These are phyloP conservation scores for Hura crepitans DNA, from an alignment of 441 rosid species.

Conservation along the genomic window DNA sequence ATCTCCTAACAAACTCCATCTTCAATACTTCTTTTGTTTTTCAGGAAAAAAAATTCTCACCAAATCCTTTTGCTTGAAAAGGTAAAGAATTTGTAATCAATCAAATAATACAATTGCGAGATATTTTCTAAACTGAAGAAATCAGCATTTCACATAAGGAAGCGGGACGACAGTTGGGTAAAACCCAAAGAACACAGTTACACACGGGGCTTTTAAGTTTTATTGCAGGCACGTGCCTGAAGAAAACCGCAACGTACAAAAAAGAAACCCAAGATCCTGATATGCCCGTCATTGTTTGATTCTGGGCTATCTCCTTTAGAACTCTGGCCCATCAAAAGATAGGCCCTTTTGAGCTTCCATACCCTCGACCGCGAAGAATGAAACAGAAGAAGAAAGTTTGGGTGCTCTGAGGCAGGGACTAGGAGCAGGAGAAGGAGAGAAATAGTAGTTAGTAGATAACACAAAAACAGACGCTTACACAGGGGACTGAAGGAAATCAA, in stretches of 20 bases:
- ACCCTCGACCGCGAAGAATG: no score
- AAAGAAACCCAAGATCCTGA: background rate
- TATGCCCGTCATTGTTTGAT: background rate
- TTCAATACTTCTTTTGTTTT: background rate
- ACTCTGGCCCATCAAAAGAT: background rate
- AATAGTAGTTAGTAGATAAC: no score
- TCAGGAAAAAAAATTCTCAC: background rate
- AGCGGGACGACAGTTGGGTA: background rate
- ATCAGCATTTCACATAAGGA: background rate
- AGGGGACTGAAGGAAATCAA: no score
- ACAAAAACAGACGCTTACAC: no score
- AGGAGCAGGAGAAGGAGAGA: no score
- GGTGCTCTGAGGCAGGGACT: no score
- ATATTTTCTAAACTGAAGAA: background rate
- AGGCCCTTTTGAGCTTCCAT: no score
- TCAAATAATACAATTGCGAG: background rate
- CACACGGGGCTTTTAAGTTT: constrained; percentile 23
- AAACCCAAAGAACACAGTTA: constrained; percentile 20
- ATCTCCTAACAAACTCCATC: constrained; percentile 35
- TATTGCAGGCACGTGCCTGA: constrained; percentile 23
- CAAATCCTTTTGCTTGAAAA: background rate
- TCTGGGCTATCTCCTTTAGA: background rate
- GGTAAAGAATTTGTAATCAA: background rate
- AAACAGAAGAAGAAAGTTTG: no score
- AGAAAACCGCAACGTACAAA: constrained; percentile 17